phyloP scores from a whole-genome alignment of 2,329 filamentous ascomycete species.

The Ustulina deusta region DNA sequence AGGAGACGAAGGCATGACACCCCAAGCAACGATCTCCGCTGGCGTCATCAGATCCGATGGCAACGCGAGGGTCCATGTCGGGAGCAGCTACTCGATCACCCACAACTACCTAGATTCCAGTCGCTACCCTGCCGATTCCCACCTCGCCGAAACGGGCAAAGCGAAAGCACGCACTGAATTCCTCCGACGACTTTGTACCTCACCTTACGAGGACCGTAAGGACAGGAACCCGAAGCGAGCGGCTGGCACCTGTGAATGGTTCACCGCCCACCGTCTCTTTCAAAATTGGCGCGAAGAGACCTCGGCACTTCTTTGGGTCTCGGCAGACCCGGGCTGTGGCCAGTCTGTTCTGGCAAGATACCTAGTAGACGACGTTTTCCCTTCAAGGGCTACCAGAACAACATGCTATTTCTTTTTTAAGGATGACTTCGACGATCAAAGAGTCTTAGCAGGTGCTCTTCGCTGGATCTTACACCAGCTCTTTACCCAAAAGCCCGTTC shows the following conservation, averaged over 20 bases:
- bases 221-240: constrained; percentile 17
- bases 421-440: constrained; percentile 53
- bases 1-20: not conserved
- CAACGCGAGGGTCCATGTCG: constrained; percentile 20
- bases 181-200: not conserved
- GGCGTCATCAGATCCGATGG: constrained; percentile 15
- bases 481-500: constrained; percentile 44
- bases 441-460: constrained; percentile 10
- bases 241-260: constrained; percentile 18
- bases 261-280: constrained; percentile 1
- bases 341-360: constrained; percentile 58
- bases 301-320: no score
- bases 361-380: constrained; percentile 51
- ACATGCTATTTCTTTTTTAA: constrained; percentile 61
- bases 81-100: constrained; percentile 13
- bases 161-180: constrained; percentile 8
- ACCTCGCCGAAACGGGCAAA: constrained; percentile 11
- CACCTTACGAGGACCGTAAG: constrained; percentile 19
- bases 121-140: constrained; percentile 8
- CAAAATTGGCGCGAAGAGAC: no score
- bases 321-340: constrained; percentile 57
- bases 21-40: constrained; percentile 16
- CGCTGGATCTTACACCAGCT: constrained; percentile 53
- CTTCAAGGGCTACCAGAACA: constrained; percentile 35
- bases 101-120: constrained; percentile 23